Percentiles rank a stretch among this genome's conserved stretches.
Evolutionary conservation across 179 eudicot species (phyloP).

Genomic region (Dionaea muscipula): DNA sequence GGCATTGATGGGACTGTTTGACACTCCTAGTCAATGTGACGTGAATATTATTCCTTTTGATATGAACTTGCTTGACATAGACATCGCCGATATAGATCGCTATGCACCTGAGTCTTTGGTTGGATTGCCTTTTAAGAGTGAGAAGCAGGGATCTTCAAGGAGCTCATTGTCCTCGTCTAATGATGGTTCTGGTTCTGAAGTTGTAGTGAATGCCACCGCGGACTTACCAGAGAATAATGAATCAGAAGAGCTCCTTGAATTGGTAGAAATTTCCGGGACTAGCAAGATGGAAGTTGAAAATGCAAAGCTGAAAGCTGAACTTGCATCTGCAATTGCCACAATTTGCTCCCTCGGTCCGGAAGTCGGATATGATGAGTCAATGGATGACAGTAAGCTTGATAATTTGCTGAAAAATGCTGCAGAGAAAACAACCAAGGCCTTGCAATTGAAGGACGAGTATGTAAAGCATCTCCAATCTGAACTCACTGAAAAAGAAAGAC

Average conservation of each 20-base stretch:
- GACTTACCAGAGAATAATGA: constrained; percentile 27
- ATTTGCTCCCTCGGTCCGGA: constrained; percentile 60
- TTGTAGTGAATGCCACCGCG: constrained; percentile 29
- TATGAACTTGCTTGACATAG: constrained; percentile 72
- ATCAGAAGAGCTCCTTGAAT: constrained; percentile 44
- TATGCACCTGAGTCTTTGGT: constrained; percentile 80
- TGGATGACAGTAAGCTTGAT: constrained; percentile 53
- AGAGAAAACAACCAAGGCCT: constrained; percentile 78
- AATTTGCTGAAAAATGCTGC: constrained; percentile 58
- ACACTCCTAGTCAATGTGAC: constrained; percentile 82
- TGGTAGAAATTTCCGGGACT: constrained; percentile 88
- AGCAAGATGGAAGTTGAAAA: constrained; percentile 91
- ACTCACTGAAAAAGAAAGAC: constrained; percentile 52
- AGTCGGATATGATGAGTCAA: constrained; percentile 43
- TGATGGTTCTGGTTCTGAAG: constrained; percentile 38
- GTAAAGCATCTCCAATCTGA: constrained; percentile 54
- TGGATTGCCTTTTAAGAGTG: constrained; percentile 40
- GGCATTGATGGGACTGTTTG: constrained; percentile 84
- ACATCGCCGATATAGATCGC: constrained; percentile 63
- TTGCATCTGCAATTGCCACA: constrained; percentile 81
- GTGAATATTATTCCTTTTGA: constrained; percentile 84
- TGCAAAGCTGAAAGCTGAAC: constrained; percentile 88
- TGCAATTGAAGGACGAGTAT: constrained; percentile 72
- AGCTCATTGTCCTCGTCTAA: constrained; percentile 44
- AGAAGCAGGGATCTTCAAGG: constrained; percentile 43